Evolutionary conservation across 73 alveolate species (phyloP).

Genomic region (Uronychia binucleata): DNA sequence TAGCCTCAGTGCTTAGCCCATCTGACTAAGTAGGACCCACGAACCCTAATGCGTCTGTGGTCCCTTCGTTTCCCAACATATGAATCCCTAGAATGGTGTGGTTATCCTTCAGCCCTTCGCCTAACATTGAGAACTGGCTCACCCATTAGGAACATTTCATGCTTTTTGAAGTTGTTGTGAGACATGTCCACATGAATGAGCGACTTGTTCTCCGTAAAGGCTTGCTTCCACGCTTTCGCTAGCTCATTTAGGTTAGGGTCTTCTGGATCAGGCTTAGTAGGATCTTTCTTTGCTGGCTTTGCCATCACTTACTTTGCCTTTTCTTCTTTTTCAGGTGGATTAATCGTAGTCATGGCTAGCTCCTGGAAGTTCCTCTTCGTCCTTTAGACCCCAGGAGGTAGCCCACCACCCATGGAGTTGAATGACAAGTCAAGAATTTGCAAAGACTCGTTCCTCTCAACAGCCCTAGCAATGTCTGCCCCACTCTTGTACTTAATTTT

Average conservation of each 20-base stretch:
- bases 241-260: too few species aligned
- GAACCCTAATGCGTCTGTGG: slow-evolving; percentile 55
- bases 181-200: slow-evolving; percentile 38
- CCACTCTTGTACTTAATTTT: slow-evolving; percentile 26
- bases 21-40: slow-evolving; percentile 6
- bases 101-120: slow-evolving; percentile 50
- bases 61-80: slow-evolving; percentile 61
- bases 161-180: slow-evolving; percentile 9
- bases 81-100: slow-evolving; percentile 59
- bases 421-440: slow-evolving; percentile 54
- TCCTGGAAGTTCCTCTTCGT: slow-evolving; percentile 14
- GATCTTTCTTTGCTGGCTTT: too few species aligned
- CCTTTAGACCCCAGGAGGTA: too few species aligned
- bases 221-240: neutral
- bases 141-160: slow-evolving; percentile 36
- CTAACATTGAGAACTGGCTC: too few species aligned
- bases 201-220: slow-evolving; percentile 9
- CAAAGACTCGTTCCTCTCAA: slow-evolving; percentile 8
- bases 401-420: slow-evolving; percentile 46
- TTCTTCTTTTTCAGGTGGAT: neutral
- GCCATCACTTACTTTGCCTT: too few species aligned
- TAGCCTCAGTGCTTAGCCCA: slow-evolving; percentile 13
- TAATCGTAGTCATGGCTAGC: slow-evolving; percentile 7
- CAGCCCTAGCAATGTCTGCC: slow-evolving; percentile 17
- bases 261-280: too few species aligned